Conservation (phyloP, 2,329 filamentous ascomycete species). For the Gaeumannomyces tritici region DNA sequence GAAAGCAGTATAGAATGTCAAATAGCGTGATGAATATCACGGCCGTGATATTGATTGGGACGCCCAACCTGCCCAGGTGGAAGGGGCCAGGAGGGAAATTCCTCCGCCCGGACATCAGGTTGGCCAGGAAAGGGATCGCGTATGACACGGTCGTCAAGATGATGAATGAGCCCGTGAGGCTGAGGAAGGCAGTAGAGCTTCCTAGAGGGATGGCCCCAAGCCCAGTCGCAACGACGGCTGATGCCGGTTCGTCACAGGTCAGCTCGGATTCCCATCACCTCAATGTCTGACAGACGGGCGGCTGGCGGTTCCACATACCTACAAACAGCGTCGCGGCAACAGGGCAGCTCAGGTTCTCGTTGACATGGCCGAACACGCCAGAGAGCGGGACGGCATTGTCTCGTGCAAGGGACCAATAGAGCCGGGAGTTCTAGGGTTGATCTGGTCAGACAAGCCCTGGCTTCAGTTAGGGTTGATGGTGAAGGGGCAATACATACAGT, state of each 20-base stretch:
- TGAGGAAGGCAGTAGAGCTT: constrained; percentile 43
- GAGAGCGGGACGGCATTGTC: constrained; percentile 52
- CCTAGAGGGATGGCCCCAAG: constrained; percentile 48
- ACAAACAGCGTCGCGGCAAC: constrained; percentile 49
- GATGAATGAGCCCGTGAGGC: constrained; percentile 48
- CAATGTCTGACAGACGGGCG: not conserved
- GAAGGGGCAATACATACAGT: constrained; percentile 23
- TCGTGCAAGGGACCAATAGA: constrained; percentile 45
- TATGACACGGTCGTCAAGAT: constrained; percentile 47
- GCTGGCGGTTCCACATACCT: constrained; percentile 9
- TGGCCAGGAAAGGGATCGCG: constrained; percentile 36
- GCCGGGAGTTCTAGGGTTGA: constrained; percentile 14
- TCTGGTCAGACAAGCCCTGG: constrained; percentile 3
- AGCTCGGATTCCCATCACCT: not conserved
- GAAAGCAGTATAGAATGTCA: constrained; percentile 52
- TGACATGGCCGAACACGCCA: constrained; percentile 40
- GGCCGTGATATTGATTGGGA: constrained; percentile 35
- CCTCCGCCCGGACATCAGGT: constrained; percentile 39
- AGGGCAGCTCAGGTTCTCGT: constrained; percentile 45
- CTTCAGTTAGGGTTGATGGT: not conserved
- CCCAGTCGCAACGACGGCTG: constrained; percentile 35
- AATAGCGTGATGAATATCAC: constrained; percentile 45
- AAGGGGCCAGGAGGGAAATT: constrained; percentile 44
- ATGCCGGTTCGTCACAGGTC: not conserved
- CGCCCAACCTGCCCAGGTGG: constrained; percentile 40